phyloP scores from a whole-genome alignment of 2,329 filamentous ascomycete genomes.

The Colletotrichum abscissum region DNA sequence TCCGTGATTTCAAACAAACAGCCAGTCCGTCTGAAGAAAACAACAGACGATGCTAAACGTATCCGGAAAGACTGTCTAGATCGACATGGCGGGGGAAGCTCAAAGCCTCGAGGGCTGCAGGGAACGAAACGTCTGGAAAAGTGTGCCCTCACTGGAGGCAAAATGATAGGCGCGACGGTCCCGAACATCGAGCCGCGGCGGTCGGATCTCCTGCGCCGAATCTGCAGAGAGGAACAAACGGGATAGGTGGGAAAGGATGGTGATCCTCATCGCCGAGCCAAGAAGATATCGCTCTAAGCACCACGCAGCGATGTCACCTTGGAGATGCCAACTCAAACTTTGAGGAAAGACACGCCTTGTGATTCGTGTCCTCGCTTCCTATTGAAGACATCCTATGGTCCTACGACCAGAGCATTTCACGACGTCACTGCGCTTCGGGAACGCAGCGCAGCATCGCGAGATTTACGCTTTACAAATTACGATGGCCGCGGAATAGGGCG shows the following conservation, averaged over 20 bases:
- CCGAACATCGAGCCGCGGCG: not conserved
- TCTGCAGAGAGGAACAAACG: not conserved
- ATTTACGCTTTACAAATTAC: not conserved
- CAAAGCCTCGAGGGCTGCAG: not conserved
- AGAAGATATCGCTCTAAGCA: not conserved
- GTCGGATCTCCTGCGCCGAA: not conserved
- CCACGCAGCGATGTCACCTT: not conserved
- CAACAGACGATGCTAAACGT: not conserved
- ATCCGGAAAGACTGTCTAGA: not conserved
- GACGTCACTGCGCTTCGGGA: too few species aligned
- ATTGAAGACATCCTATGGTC: too few species aligned
- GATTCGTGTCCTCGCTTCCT: too few species aligned
- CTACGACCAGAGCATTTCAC: not conserved
- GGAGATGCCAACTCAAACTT: not conserved
- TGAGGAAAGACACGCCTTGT: not conserved
- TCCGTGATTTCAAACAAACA: not conserved
- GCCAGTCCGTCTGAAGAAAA: not conserved
- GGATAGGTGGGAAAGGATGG: not conserved
- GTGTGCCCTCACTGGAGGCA: not conserved
- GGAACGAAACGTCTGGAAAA: not conserved
- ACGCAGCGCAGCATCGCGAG: not conserved
- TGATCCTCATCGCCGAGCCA: not conserved
- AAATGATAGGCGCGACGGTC: not conserved
- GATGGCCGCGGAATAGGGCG: not conserved
- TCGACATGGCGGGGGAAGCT: not conserved